These are phyloP conservation scores for Bryoerythrophyllum caledonicum DNA, from an alignment of 225 moss, liverwort and hornwort species.

Conservation along the genomic window DNA sequence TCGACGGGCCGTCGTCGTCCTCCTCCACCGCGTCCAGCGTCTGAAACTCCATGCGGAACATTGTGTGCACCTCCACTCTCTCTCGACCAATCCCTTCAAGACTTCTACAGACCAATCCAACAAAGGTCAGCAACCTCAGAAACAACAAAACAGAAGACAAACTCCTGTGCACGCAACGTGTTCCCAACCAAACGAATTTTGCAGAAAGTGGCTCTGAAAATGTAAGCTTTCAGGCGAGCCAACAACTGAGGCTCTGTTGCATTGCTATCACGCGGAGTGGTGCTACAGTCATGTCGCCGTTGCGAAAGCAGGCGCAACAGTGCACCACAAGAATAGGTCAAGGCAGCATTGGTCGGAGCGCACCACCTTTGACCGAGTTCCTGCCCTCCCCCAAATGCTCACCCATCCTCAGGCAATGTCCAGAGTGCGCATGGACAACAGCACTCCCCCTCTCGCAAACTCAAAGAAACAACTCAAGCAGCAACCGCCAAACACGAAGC, in stretches of 20 bases:
- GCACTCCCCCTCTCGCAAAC: background rate
- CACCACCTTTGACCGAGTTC: constrained; percentile 17
- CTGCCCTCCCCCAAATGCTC: background rate
- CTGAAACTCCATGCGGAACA: constrained; percentile 51
- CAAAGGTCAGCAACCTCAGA: background rate
- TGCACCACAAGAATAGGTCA: constrained; percentile 4
- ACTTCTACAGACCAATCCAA: background rate
- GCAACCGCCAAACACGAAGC: background rate
- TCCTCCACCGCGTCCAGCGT: constrained; percentile 33
- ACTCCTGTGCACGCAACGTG: background rate
- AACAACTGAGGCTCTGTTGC: background rate
- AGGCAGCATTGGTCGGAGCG: constrained; percentile 3
- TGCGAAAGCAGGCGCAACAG: background rate
- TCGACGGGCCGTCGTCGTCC: constrained; percentile 20
- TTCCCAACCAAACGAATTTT: background rate
- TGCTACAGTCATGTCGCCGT: background rate
- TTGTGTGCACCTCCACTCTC: constrained; percentile 1
- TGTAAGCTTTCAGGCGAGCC: background rate
- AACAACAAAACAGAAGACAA: background rate
- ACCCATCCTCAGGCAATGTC: background rate
- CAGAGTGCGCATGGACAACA: background rate
- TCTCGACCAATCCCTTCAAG: background rate
- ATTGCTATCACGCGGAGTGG: background rate
- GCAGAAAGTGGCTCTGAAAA: background rate
- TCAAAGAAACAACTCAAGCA: background rate